phyloP scores from a whole-genome alignment of 2,329 filamentous ascomycete genomes.

The Colletotrichum lupini region DNA sequence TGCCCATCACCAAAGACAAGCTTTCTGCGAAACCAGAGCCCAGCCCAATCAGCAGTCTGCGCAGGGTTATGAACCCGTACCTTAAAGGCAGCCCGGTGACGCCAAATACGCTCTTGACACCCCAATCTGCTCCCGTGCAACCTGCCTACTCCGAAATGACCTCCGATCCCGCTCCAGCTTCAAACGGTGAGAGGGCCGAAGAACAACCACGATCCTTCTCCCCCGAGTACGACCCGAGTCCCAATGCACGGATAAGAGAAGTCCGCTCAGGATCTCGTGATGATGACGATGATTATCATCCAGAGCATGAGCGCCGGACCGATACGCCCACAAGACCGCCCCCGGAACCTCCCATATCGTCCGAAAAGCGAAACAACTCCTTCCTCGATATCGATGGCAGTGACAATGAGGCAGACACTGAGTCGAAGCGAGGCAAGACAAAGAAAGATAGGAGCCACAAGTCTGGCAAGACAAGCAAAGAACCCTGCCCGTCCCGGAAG shows the following conservation, averaged over 20 bases:
- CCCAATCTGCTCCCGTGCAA: constrained; percentile 16
- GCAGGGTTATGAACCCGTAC: constrained; percentile 89
- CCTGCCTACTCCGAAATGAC: constrained; percentile 25
- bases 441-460: constrained; percentile 5
- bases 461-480: constrained; percentile 30
- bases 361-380: constrained; percentile 54
- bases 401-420: constrained; percentile 56
- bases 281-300: constrained; percentile 27
- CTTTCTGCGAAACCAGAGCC: constrained; percentile 51
- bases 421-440: constrained; percentile 36
- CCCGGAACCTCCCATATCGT: constrained; percentile 44
- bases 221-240: constrained; percentile 78
- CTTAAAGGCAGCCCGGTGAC: constrained; percentile 55
- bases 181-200: constrained; percentile 18
- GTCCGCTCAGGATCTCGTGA: constrained; percentile 61
- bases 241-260: constrained; percentile 76
- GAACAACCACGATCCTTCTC: constrained; percentile 72
- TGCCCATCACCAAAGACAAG: constrained; percentile 44
- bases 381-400: constrained; percentile 64
- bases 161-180: neutral
- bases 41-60: constrained; percentile 82
- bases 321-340: constrained; percentile 50
- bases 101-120: constrained; percentile 25
- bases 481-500: neutral
- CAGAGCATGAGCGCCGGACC: constrained; percentile 29